Percentiles rank a stretch among this genome's conserved stretches.
Evolutionary conservation across 2,329 filamentous ascomycete genomes (phyloP).

Genomic region (Stagonosporopsis chrysanthemi): DNA sequence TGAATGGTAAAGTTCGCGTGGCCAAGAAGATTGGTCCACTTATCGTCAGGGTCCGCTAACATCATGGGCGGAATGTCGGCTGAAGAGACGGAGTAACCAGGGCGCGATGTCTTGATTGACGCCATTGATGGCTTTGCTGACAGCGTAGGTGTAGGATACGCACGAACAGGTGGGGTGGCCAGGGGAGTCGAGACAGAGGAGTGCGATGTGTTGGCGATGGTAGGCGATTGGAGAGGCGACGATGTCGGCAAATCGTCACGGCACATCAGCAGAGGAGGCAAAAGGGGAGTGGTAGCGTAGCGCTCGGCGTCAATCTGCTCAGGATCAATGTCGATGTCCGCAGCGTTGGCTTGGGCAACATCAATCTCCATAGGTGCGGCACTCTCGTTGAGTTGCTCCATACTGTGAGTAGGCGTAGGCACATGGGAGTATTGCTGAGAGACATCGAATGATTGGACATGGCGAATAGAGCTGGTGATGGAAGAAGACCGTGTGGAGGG

Average conservation of each 20-base stretch:
- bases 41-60: slow-evolving; percentile 74
- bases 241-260: slow-evolving; percentile 66
- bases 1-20: slow-evolving; percentile 93
- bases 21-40: slow-evolving; percentile 84
- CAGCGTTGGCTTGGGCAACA: slow-evolving; percentile 53
- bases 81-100: slow-evolving; percentile 57
- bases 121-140: slow-evolving; percentile 79
- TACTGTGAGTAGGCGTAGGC: slow-evolving; percentile 36
- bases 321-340: slow-evolving; percentile 58
- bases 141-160: slow-evolving; percentile 71
- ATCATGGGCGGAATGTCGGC: slow-evolving; percentile 69
- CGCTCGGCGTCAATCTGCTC: slow-evolving; percentile 61
- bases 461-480: slow-evolving; percentile 68
- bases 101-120: slow-evolving; percentile 67
- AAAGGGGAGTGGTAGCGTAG: slow-evolving; percentile 80
- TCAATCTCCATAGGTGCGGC: slow-evolving; percentile 46
- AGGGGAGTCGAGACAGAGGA: slow-evolving; percentile 57
- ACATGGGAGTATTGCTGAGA: slow-evolving; percentile 38
- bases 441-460: slow-evolving; percentile 48
- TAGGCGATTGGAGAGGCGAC: slow-evolving; percentile 87
- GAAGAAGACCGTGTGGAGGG: slow-evolving; percentile 79
- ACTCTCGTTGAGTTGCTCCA: slow-evolving; percentile 46
- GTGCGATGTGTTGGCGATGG: slow-evolving; percentile 66
- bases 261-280: slow-evolving; percentile 78
- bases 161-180: slow-evolving; percentile 58